phyloP scores from a whole-genome alignment of 179 eudicot species.

The Gypsophila paniculata region DNA sequence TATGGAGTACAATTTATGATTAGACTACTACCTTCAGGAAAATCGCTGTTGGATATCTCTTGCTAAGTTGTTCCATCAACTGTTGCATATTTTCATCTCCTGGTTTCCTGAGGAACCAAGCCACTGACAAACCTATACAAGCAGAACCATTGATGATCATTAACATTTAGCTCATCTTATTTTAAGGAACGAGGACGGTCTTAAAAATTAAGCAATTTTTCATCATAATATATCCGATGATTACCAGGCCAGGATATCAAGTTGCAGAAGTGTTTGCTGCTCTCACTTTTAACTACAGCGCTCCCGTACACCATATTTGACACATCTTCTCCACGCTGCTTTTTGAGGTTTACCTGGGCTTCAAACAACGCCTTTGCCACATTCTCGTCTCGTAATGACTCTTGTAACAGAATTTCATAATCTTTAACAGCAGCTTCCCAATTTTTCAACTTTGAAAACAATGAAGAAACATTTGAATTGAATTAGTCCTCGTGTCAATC shows the following conservation, averaged over 20 bases:
- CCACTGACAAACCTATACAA: constrained; percentile 44
- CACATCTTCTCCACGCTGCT: constrained; percentile 35
- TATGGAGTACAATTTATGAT: not conserved
- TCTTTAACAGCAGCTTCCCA: constrained; percentile 65
- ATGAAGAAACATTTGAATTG: not conserved
- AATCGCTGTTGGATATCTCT: constrained; percentile 37
- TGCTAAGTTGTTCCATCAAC: constrained; percentile 40
- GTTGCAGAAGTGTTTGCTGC: constrained; percentile 41
- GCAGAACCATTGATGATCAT: not conserved
- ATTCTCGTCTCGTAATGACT: constrained; percentile 56
- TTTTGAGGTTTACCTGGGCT: constrained; percentile 42
- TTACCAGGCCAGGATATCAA: constrained; percentile 47
- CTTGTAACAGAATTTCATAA: constrained; percentile 53
- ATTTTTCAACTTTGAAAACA: constrained; percentile 42
- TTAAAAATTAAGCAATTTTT: no score
- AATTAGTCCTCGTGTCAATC: not conserved
- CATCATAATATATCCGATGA: no score
- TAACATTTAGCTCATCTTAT: not conserved
- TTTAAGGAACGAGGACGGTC: no score
- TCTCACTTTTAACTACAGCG: constrained; percentile 30
- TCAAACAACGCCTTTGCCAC: constrained; percentile 46
- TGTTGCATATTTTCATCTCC: constrained; percentile 33
- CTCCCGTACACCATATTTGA: constrained; percentile 21
- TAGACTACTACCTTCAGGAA: constrained; percentile 43
- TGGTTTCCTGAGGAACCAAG: constrained; percentile 40